Percentiles rank a stretch among this genome's conserved stretches.
These are phyloP conservation scores for Geosmithia flava DNA, from an alignment of 2,329 filamentous ascomycete species.

Conservation along the genomic window DNA sequence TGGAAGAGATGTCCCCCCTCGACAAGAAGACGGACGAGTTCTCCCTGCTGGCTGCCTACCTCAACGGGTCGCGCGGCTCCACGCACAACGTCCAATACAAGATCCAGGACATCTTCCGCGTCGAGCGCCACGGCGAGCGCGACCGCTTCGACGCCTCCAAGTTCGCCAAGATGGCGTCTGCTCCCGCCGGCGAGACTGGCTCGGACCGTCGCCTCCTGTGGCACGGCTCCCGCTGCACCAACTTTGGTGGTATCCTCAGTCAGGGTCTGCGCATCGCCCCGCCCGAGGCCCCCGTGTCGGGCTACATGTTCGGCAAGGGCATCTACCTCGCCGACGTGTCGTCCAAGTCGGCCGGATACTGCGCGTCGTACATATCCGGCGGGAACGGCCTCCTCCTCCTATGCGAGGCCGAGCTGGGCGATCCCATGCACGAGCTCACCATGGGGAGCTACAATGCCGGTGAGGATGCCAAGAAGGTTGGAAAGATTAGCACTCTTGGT, in stretches of 20 bases:
- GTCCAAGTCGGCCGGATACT: slow-evolving; percentile 74
- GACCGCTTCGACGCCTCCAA: slow-evolving; percentile 50
- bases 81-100: slow-evolving; percentile 52
- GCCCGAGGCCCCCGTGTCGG: slow-evolving; percentile 64
- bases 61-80: slow-evolving; percentile 50
- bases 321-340: slow-evolving; percentile 82
- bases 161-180: no score
- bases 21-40: slow-evolving; percentile 50
- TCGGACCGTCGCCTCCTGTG: slow-evolving; percentile 67
- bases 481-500: slow-evolving; percentile 58
- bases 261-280: slow-evolving; percentile 87
- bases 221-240: slow-evolving; percentile 76
- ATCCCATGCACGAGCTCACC: slow-evolving; percentile 56
- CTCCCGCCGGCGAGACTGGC: no score
- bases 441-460: slow-evolving; percentile 49
- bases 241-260: slow-evolving; percentile 77
- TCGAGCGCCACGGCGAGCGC: slow-evolving; percentile 61
- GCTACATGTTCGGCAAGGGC: slow-evolving; percentile 86
- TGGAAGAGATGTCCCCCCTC: slow-evolving; percentile 67
- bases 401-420: slow-evolving; percentile 66
- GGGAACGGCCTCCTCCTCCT: slow-evolving; percentile 64
- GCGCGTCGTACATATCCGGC: slow-evolving; percentile 46
- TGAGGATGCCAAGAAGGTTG: slow-evolving; percentile 44
- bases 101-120: slow-evolving; percentile 69
- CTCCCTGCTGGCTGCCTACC: slow-evolving; percentile 50